A percentile compares a stretch with the other conserved stretches of the same genome.
Evolutionary conservation across 176 grass and related monocot genomes (phyloP).

Genomic region (Secale cereale): DNA sequence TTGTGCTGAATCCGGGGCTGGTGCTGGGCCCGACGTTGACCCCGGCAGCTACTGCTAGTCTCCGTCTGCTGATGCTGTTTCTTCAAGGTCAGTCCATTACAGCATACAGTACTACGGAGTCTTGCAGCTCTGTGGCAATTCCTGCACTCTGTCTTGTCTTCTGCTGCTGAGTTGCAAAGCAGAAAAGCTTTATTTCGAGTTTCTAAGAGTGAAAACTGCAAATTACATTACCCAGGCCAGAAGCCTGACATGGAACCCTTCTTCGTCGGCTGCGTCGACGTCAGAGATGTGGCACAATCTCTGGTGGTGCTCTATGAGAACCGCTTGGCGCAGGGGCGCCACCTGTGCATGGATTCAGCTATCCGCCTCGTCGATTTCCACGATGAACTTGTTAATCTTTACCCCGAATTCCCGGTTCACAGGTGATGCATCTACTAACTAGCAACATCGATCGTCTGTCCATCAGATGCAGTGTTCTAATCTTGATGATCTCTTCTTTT

Average conservation of each 20-base stretch:
- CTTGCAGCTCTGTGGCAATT: no score
- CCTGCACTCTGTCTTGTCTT: no score
- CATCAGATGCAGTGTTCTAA: background rate
- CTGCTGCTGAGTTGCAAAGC: no score
- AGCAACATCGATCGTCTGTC: background rate
- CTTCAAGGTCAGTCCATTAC: conserved; percentile 16
- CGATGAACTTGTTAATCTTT: conserved; percentile 35
- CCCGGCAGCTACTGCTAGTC: conserved; percentile 28
- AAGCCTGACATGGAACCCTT: conserved; percentile 23
- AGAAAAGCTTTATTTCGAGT: no score
- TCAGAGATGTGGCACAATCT: conserved; percentile 38
- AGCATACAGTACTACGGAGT: no score
- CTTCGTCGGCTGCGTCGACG: conserved; percentile 40
- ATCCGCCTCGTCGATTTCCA: conserved; percentile 16
- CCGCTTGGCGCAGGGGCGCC: conserved; percentile 28
- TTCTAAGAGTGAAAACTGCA: background rate
- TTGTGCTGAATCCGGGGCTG: conserved; percentile 44
- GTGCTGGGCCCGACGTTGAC: conserved; percentile 38
- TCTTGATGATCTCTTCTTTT: background rate
- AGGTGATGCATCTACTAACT: conserved; percentile 15
- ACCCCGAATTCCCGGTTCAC: conserved; percentile 34
- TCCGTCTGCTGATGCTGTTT: background rate
- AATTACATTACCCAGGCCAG: conserved; percentile 2
- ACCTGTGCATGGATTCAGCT: conserved; percentile 41
- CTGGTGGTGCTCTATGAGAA: conserved; percentile 46